Conservation (phyloP, 495 filamentous ascomycete genomes). For the Penicillium pulvis region DNA sequence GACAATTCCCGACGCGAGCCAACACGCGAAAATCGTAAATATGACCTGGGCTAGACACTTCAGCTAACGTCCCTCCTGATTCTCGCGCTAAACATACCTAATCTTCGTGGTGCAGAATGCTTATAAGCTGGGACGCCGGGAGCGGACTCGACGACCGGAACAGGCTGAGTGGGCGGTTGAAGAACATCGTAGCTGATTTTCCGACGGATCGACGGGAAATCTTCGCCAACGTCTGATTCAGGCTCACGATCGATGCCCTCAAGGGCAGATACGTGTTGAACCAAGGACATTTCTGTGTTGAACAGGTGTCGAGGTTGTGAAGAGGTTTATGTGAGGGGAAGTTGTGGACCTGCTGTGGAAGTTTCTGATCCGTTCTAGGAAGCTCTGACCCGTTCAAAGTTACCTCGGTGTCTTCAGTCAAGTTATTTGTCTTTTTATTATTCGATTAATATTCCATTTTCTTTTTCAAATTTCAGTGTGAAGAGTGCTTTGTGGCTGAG, state of each 20-base stretch:
- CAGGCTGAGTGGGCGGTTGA: constrained; percentile 8
- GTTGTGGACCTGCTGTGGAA: not conserved
- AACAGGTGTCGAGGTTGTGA: constrained; percentile 12
- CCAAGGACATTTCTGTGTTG: constrained; percentile 42
- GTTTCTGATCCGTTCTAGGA: not conserved
- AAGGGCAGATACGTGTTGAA: constrained; percentile 43
- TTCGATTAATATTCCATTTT: too few relatives aligned
- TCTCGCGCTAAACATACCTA: constrained; percentile 12
- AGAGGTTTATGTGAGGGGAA: not conserved
- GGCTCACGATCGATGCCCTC: constrained; percentile 44
- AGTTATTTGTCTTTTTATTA: too few relatives aligned
- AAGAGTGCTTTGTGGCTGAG: too few relatives aligned
- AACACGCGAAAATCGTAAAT: constrained; percentile 21
- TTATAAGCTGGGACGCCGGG: constrained; percentile 18
- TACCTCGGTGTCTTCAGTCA: not conserved
- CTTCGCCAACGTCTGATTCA: constrained; percentile 24
- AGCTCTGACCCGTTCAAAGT: not conserved
- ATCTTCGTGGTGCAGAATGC: constrained; percentile 9
- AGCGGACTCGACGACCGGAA: constrained; percentile 8
- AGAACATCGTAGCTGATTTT: constrained; percentile 24
- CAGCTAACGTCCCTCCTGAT: not conserved
- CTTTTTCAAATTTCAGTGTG: too few relatives aligned
- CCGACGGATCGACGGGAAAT: constrained; percentile 10
- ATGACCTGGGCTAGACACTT: constrained; percentile 16
- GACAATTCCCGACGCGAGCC: constrained; percentile 56